Conservation (phyloP, 768 basidiomycete genomes). For the Rhizopogon salebrosus region DNA sequence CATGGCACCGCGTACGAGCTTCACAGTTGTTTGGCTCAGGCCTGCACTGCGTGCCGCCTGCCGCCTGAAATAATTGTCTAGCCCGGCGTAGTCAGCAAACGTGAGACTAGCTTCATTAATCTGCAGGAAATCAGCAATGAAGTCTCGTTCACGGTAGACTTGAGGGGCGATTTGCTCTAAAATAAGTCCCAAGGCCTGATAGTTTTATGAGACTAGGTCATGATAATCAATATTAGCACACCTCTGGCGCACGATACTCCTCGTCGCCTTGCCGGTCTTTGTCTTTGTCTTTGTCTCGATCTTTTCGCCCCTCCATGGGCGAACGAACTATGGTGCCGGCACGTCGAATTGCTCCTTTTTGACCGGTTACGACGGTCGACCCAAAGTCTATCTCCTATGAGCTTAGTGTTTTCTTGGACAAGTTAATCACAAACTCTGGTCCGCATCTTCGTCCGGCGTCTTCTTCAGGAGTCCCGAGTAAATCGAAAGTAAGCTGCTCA, state of each 20-base stretch:
- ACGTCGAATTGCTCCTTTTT: constrained; percentile 64
- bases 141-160: constrained; percentile 81
- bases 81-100: constrained; percentile 91
- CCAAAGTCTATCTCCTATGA: constrained; percentile 36
- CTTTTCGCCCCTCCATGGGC: constrained; percentile 50
- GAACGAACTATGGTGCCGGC: constrained; percentile 84
- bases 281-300: constrained; percentile 43
- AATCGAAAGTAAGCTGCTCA: constrained; percentile 62
- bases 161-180: constrained; percentile 71
- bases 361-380: constrained; percentile 26
- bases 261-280: constrained; percentile 52
- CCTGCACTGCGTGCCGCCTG: constrained; percentile 76
- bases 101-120: constrained; percentile 85
- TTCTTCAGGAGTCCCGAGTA: constrained; percentile 62
- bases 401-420: neutral
- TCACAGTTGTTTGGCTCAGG: constrained; percentile 63
- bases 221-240: constrained; percentile 23
- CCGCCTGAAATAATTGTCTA: constrained; percentile 91
- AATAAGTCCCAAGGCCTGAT: constrained; percentile 68
- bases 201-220: neutral
- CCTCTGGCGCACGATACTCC: constrained; percentile 68
- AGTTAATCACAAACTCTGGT: constrained; percentile 47
- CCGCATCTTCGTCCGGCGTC: constrained; percentile 64
- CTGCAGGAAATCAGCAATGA: constrained; percentile 88
- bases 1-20: constrained; percentile 84